Conservation (phyloP, 2,329 filamentous ascomycete species). For the Aspergillus piperis region DNA sequence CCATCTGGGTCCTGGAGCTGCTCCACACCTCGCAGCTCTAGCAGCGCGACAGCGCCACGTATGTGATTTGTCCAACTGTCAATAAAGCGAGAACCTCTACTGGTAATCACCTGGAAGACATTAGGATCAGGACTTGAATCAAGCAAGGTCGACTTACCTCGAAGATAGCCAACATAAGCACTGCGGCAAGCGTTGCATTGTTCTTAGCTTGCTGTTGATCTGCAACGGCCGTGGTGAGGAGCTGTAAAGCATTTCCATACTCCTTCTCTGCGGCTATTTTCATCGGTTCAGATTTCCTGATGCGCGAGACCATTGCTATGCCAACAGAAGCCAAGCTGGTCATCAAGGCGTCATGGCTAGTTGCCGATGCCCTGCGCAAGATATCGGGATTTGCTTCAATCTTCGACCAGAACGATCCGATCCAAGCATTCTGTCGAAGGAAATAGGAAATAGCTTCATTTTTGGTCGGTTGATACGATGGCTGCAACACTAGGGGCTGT, state of each 20-base stretch:
- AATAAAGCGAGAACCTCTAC: constrained; percentile 49
- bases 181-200: constrained; percentile 52
- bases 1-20: constrained; percentile 47
- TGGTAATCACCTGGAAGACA: constrained; percentile 36
- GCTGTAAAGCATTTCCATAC: constrained; percentile 57
- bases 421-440: constrained; percentile 36
- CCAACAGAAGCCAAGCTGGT: constrained; percentile 61
- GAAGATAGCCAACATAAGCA: constrained; percentile 62
- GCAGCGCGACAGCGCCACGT: constrained; percentile 60
- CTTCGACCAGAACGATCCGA: constrained; percentile 29
- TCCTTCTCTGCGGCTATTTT: constrained; percentile 52
- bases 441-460: constrained; percentile 42
- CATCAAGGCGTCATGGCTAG: constrained; percentile 35
- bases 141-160: constrained; percentile 50
- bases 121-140: constrained; percentile 7
- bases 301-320: constrained; percentile 59
- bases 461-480: constrained; percentile 27
- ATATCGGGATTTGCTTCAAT: constrained; percentile 22
- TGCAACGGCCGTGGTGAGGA: constrained; percentile 38
- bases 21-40: constrained; percentile 47
- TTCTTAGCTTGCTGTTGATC: constrained; percentile 37
- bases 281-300: constrained; percentile 51
- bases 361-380: constrained; percentile 21
- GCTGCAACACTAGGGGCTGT: constrained; percentile 26
- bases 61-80: constrained; percentile 60